Base-by-base conservation (phyloP, 495 filamentous ascomycete species). In the Lasiosphaeria miniovina region DNA sequence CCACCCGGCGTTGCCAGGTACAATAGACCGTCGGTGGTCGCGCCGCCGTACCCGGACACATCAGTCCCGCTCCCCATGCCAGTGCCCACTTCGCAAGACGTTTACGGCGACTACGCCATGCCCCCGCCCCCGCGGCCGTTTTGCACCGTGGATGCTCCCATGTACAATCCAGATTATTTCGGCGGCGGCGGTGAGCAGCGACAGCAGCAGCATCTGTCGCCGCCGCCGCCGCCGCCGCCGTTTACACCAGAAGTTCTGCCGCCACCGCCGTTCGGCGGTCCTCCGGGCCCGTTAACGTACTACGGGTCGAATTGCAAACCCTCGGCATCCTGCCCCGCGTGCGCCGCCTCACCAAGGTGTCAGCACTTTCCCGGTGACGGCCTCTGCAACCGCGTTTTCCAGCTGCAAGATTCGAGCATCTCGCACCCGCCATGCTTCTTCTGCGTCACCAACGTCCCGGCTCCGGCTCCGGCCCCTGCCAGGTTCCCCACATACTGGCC, bases 341-440 rank as follows among this genome's bases (percentile, higher is more conserved):
- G 59, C 54, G 46, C 36, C 15, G 38, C 15, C 14, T 56, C 59
- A 24, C 52, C 58, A 3, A 35, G 24, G 12, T 61, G 59, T 40
- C 17, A 8, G 24, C 59, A 61, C 54, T 46, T 52, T 36, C 12
- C 15, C 36, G 32, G 52, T 11, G n/a, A 33, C 11, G 52, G 9
- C 46, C 17, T 43, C 3, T 61, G 59, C 36, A 31, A 32, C 14
- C 52, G 59, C 1, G 45, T 35, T 3, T 50, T 61, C 17, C 40
- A 49, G 33, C 50, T 33, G 43, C n/a, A 35, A 35, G 59, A 45
- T 12, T 15, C 15, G 14, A 24, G 11, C 36, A 36, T 46, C 14
- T 50, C 43, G 5, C 59, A 61, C 32, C 59, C 59, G 54, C 46
- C 46, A 1, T 61, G 59, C 54, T 46, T 46, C 43, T 46, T 46